A percentile compares a stretch with the other conserved stretches of the same genome.
These are phyloP conservation scores for Phanerochaete sordida DNA, from an alignment of 768 basidiomycete genomes.

Conservation along the genomic window DNA sequence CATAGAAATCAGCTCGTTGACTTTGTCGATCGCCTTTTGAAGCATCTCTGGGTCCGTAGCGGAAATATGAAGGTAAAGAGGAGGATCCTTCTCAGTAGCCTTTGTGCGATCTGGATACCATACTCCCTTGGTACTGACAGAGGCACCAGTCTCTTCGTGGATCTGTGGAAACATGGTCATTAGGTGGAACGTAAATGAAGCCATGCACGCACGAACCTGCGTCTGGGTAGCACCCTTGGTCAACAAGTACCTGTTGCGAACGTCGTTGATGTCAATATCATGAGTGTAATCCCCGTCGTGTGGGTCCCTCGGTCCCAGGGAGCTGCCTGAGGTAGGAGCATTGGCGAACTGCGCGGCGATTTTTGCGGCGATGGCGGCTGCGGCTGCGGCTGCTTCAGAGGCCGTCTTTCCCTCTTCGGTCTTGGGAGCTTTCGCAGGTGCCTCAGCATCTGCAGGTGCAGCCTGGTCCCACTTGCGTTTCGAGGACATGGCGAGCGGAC, in stretches of 20 bases:
- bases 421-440: conserved; percentile 38
- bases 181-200: background rate
- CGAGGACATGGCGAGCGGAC: conserved; percentile 45
- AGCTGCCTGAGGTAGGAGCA: conserved; percentile 34
- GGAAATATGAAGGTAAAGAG: conserved; percentile 90
- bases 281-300: conserved; percentile 81
- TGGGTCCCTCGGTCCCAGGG: conserved; percentile 52
- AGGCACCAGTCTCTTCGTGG: conserved; percentile 87
- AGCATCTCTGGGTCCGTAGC: conserved; percentile 66
- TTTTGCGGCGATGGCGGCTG: conserved; percentile 90
- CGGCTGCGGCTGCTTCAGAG: conserved; percentile 69
- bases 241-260: conserved; percentile 90
- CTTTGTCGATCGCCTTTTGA: conserved; percentile 62
- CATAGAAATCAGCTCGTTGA: conserved; percentile 68
- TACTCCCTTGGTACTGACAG: conserved; percentile 87
- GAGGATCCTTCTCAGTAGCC: conserved; percentile 90
- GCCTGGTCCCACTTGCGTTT: conserved; percentile 82
- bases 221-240: conserved; percentile 92
- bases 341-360: conserved; percentile 84
- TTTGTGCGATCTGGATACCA: conserved; percentile 95
- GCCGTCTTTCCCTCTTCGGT: conserved; percentile 59
- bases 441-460: conserved; percentile 42
- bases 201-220: conserved; percentile 52
- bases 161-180: conserved; percentile 49
- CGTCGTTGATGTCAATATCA: conserved; percentile 96